Evolutionary conservation across 2,329 filamentous ascomycete genomes (phyloP), one percentile per base, ranked within the genome.

Genomic region (Pyrenophora seminiperda): DNA sequence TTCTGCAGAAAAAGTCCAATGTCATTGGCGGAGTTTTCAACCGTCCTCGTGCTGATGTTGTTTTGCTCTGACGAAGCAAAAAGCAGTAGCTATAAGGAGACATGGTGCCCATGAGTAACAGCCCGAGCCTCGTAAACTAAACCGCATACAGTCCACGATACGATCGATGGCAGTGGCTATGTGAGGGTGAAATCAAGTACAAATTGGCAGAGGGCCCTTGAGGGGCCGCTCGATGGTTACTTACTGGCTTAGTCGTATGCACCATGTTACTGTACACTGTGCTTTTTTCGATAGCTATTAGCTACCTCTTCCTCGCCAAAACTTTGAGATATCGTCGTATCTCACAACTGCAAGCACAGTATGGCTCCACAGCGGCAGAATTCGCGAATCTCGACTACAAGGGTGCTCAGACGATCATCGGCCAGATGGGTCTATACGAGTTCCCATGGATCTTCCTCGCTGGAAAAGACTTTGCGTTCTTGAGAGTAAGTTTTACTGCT

Each of bases 381-480:
- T 49, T 54, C 24, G 17, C 24, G n/a, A 29, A 47, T 11, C 19
- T 50, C 22, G 49, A 45, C 10, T 54, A 54, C 30, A 32, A 32
- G 41, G 50, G 43, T 43, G 50, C 46, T 13, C 46, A 50, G 27
- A 30, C 29, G 13, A 44, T 44, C 19, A 18, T 39, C 29, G 29
- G 15, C 17, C 30, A 44, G 36, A 20, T 36, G 37, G 46, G 50
- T 18, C 45, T 54, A 3, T 49, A 39, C 15, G 50, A 54, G 19
- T 50, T 42, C 24, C 41, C 46, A 10, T 54, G 45, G 46, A 46
- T 41, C n/a, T 47, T 54, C 17, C 50, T 49, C n/a, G 20, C 46
- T 1, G 46, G 50, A 27, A 54, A 50, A 43, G 38, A 54, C 19
- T 54, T 54, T 30, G 45, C 45, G 13, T 54, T 54, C 27, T 41